These are phyloP conservation scores for Hyaloscypha bicolor DNA, from an alignment of 495 filamentous ascomycete species.

Conservation along the genomic window DNA sequence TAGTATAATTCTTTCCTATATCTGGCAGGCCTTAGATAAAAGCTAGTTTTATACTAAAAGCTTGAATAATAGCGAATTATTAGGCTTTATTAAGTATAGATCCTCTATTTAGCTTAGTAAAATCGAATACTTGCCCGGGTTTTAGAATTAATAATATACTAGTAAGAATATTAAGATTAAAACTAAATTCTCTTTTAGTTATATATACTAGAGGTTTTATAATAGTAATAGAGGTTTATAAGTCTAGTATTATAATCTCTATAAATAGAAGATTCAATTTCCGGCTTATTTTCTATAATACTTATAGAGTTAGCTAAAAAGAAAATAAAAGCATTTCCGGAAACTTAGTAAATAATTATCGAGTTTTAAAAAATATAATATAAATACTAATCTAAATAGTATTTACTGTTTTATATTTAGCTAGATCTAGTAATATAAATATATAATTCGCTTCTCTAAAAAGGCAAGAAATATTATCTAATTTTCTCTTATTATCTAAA, in stretches of 20 bases:
- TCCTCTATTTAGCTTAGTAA: conserved; percentile 39
- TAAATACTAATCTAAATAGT: conserved; percentile 31
- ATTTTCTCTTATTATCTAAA: conserved; percentile 21
- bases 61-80: conserved; percentile 53
- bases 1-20: no score
- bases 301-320: conserved; percentile 67
- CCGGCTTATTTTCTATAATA: conserved; percentile 60
- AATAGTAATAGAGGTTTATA: conserved; percentile 19
- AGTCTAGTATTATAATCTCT: conserved; percentile 53
- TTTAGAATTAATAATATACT: conserved; percentile 36
- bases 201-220: conserved; percentile 59
- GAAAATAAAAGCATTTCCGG: conserved; percentile 67
- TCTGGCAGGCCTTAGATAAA: conserved; percentile 83
- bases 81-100: conserved; percentile 63
- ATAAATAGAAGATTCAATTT: conserved; percentile 59
- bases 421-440: conserved; percentile 31
- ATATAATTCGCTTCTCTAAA: conserved; percentile 33
- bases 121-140: conserved; percentile 43
- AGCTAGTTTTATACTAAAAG: conserved; percentile 57
- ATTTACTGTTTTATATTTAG: conserved; percentile 34
- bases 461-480: conserved; percentile 30
- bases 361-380: conserved; percentile 23
- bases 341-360: conserved; percentile 63
- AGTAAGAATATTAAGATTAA: conserved; percentile 53
- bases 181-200: conserved; percentile 49